Conservation (phyloP, 345 rosid species). For the Draba incana region DNA sequence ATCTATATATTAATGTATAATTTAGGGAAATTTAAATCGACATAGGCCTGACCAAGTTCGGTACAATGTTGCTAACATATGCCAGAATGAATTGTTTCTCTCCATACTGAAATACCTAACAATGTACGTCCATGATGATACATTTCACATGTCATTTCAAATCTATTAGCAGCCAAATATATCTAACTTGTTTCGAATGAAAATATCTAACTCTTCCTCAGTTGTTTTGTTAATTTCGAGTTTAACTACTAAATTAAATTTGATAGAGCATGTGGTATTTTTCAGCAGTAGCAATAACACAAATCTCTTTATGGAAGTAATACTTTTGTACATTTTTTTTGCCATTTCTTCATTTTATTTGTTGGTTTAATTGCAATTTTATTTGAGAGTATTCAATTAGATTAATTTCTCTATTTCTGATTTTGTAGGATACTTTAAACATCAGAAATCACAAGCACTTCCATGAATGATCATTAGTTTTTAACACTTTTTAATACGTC, state of each 20-base stretch:
- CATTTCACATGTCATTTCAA: conserved; percentile 40
- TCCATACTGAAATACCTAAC: conserved; percentile 39
- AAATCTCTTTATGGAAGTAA: neutral
- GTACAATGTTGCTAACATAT: conserved; percentile 23
- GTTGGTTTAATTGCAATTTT: neutral
- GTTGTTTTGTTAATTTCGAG: neutral
- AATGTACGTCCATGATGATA: conserved; percentile 35
- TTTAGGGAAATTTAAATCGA: conserved; percentile 20
- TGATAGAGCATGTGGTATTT: neutral
- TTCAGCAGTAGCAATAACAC: neutral
- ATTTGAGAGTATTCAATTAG: neutral
- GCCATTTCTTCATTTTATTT: neutral
- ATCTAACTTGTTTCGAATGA: conserved; percentile 13
- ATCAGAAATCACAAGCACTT: conserved; percentile 1
- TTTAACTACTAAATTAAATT: neutral
- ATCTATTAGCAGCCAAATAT: conserved; percentile 22
- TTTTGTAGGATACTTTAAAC: conserved; percentile 6
- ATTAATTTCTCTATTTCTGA: neutral
- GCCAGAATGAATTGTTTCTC: conserved; percentile 30
- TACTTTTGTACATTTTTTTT: neutral
- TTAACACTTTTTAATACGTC: conserved; percentile 10
- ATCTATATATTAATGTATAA: neutral
- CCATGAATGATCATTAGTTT: conserved; percentile 23
- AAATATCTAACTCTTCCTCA: conserved; percentile 7
- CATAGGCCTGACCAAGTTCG: conserved; percentile 38